Evolutionary conservation across 1,284 basidiomycete species (phyloP).

Genomic region (Ganoderma leucocontextum): DNA sequence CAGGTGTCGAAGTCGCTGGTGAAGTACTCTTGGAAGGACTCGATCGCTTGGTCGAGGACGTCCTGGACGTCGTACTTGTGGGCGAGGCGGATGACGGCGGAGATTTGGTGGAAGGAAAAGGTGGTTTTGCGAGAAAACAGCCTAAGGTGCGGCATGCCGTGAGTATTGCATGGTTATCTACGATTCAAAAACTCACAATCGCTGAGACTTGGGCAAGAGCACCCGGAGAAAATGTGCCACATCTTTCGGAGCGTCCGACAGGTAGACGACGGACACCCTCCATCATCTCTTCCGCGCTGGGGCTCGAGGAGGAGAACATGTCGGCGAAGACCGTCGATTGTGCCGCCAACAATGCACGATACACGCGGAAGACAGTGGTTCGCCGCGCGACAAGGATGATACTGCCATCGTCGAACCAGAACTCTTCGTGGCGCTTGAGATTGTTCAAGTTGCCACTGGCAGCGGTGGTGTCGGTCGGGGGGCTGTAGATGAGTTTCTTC

Average conservation of each 20-base stretch:
- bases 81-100: conserved; percentile 8
- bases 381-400: conserved; percentile 2
- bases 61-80: neutral
- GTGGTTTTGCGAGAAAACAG: neutral
- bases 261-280: conserved; percentile 29
- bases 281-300: conserved; percentile 11
- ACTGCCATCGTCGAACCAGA: conserved; percentile 17
- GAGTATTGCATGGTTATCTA: neutral
- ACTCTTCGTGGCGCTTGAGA: neutral
- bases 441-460: too few relatives aligned
- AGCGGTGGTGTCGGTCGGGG: too few relatives aligned
- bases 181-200: neutral
- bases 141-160: neutral
- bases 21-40: neutral
- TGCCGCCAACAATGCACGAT: conserved; percentile 6
- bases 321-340: conserved; percentile 14
- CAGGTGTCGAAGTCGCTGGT: neutral
- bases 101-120: neutral
- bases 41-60: neutral
- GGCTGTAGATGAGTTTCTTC: too few relatives aligned
- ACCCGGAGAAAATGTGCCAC: conserved; percentile 16
- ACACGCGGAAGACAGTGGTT: conserved; percentile 9
- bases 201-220: neutral
- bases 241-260: conserved; percentile 24
- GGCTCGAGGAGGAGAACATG: conserved; percentile 20